Evolutionary conservation across 2,329 filamentous ascomycete genomes (phyloP), one percentile per base, ranked within the genome.

Genomic region (Mycosphaerella sp.): DNA sequence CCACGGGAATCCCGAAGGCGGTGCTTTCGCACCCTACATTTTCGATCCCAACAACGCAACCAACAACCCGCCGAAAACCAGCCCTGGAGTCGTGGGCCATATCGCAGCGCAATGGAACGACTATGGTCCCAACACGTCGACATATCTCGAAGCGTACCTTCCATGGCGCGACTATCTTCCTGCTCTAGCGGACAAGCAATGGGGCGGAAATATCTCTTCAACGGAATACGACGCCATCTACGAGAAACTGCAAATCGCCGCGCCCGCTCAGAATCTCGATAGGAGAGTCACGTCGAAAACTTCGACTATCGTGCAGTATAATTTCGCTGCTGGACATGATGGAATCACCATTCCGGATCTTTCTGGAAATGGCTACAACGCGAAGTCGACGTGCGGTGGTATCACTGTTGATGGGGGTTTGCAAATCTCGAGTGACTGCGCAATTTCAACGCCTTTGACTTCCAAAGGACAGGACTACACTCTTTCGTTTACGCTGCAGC

Each of bases 401-500:
- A 39, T 46, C 18, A 21, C 6, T 39, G 41, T 34, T n/a, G 41
- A 56, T 17, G 37, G 44, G 3, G 46, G 44, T 21, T 21, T 62
- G 3, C 34, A 44, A 3, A 47, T 68, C 21, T 56, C 57, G 1
- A 55, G 59, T 0, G 63, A 66, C 4, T 80, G 78, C 58, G 64
- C 64, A 2, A 50, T 79, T 1, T 64, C 52, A 1, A 79, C 77
- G 0, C 76, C 76, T 0, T 61, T 79, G 7, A 63, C 64, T 0
- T 77, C 75, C 30, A 82, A 82, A 60, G 79, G 79, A 2, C 70
- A 77, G 51, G 70, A 80, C 59, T 82, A 82, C 62, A 79, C 75
- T 0, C 69, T 82, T 1, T 70, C 73, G 0, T 68, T 81, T 12
- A 65, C 68, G 0, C 57, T 77, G 60, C 1, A 71, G 72, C 28